phyloP scores from a whole-genome alignment of 345 rosid genomes.

The Eucalyptus sp. region DNA sequence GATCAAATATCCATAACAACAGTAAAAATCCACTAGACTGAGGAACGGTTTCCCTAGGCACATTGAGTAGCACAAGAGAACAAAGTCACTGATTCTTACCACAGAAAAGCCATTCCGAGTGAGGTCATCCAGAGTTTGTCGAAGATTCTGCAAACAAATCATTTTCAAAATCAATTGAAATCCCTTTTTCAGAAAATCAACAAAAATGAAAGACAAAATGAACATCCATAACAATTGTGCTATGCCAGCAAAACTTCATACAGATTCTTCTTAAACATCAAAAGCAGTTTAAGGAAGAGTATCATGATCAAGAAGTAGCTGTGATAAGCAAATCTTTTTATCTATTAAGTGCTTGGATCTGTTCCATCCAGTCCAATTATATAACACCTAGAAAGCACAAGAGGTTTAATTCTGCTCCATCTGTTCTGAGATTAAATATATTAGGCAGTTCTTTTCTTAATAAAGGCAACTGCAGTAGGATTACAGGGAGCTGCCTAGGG shows the following conservation, averaged over 20 bases:
- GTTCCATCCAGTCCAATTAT: background rate
- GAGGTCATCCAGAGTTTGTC: conserved; percentile 97
- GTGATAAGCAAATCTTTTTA: background rate
- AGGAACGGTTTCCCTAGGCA: background rate
- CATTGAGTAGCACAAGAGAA: background rate
- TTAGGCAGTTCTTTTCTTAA: background rate
- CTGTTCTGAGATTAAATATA: background rate
- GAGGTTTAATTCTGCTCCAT: background rate
- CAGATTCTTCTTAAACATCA: background rate
- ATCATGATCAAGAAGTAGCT: background rate
- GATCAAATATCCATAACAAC: background rate
- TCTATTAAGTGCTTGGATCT: background rate
- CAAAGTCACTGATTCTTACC: conserved; percentile 30
- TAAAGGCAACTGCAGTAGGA: background rate
- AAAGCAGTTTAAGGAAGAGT: background rate
- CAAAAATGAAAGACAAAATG: background rate
- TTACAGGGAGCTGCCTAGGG: background rate
- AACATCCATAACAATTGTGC: background rate
- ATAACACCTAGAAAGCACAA: background rate
- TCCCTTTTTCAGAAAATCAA: background rate
- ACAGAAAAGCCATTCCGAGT: conserved; percentile 80
- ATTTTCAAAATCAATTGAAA: background rate
- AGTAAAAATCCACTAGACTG: background rate
- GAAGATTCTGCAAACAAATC: conserved; percentile 61
- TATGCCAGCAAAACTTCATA: background rate